Base-by-base conservation (phyloP, 306 rosid genomes). In the Acmispon strigosus region DNA sequence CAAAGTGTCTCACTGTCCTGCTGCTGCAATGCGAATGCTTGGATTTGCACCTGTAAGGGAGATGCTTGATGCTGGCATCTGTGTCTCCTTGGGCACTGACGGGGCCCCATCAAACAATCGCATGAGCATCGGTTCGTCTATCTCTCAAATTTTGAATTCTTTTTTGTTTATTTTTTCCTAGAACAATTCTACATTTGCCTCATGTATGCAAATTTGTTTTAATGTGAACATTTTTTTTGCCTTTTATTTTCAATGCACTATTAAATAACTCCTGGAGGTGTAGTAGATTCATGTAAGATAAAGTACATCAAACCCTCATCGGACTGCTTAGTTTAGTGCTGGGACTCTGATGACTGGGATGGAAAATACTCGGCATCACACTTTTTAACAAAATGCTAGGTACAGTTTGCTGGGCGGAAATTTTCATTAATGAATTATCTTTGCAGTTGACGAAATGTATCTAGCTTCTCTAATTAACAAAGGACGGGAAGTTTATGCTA, bases 21-120 rank as follows among this genome's bases (percentile, higher is more conserved):
- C 96, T 73, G 80, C 96, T 73, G 96, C 96, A 69, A 92, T 92
- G 96, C 73, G 89, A 67, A 92, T 92, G 98, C 96, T 92, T 82
- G 96, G 90, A 81, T 92, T 90, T 85, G 96, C 92, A 34, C 98
- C 96, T 16, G 76, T 92, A 42, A 83, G 80, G 84, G 96, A 92
- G 96, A 92, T 92, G 98, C 90, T 88, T 27, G 83, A 81, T 70
- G 86, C 98, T 73, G 92, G 88, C 66, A 67, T 90, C 14, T 85
- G 92, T 79, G 96, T 92, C 86, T 92, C 96, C 37, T 72, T 90
- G 73, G 96, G 98, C 67, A 92, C 96, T 59, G 96, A 92, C 73
- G 96, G 92, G 69, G 96, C 96, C 19, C 98, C 98, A 29, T 88
- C 98, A 68, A 92, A 92, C 82, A 92, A 88, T 39, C 86, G 96